Percentiles rank a stretch among this genome's conserved stretches.
Conservation (phyloP, 2,329 filamentous ascomycete species). For the Pseudofabraea citricarpa region DNA sequence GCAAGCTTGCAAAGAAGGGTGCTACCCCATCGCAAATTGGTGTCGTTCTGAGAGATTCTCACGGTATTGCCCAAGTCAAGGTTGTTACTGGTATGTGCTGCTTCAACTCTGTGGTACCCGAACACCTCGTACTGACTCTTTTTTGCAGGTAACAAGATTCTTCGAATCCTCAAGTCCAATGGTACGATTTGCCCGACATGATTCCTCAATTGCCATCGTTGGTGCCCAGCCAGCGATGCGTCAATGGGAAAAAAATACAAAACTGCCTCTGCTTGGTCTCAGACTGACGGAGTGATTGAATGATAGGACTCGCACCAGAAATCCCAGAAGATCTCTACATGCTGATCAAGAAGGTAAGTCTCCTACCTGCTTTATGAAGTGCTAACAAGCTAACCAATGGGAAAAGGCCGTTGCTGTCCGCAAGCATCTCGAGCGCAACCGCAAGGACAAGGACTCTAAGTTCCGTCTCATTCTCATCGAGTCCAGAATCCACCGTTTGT, state of each 20-base stretch:
- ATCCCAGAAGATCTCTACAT: slow-evolving; percentile 99
- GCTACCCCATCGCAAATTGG: slow-evolving; percentile 98
- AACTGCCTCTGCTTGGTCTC: slow-evolving; percentile 80
- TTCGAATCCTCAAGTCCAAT: slow-evolving; percentile 95
- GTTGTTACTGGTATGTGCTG: slow-evolving; percentile 78
- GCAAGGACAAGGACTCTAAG: slow-evolving; percentile 99
- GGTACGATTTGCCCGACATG: slow-evolving; percentile 61
- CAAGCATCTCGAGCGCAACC: slow-evolving; percentile 99
- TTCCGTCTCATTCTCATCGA: slow-evolving; percentile 99
- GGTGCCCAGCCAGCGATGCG: slow-evolving; percentile 25
- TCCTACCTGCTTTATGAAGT: background rate
- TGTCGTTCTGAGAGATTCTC: slow-evolving; percentile 96
- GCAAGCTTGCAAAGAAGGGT: slow-evolving; percentile 98
- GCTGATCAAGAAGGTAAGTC: slow-evolving; percentile 97
- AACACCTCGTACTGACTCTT: slow-evolving; percentile 26
- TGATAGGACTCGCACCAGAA: slow-evolving; percentile 93
- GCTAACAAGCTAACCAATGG: slow-evolving; percentile 13
- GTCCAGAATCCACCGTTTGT: slow-evolving; percentile 99
- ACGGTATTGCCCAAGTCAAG: slow-evolving; percentile 98
- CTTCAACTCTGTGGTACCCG: slow-evolving; percentile 1
- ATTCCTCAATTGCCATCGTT: slow-evolving; percentile 23
- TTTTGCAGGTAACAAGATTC: slow-evolving; percentile 91
- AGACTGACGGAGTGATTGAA: slow-evolving; percentile 80
- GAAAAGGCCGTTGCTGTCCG: slow-evolving; percentile 83
- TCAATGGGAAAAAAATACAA: slow-evolving; percentile 18